Evolutionary conservation across 495 filamentous ascomycete genomes (phyloP).

Genomic region (Cudoniella acicularis): DNA sequence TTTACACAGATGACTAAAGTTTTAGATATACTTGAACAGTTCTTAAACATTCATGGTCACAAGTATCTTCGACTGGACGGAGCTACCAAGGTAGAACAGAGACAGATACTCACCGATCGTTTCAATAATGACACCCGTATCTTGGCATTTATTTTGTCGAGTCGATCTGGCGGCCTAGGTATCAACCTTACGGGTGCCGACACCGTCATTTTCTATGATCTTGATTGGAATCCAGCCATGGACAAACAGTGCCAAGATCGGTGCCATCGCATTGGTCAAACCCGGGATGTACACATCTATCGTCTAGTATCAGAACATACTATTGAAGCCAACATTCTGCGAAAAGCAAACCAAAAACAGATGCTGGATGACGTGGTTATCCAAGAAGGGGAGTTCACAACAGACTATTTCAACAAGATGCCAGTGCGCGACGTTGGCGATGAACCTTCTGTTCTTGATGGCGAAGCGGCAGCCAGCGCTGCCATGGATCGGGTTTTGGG

Average conservation of each 20-base stretch:
- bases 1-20: slow-evolving; percentile 99
- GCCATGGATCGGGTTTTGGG: slow-evolving; percentile 88
- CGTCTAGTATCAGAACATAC: slow-evolving; percentile 96
- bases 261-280: slow-evolving; percentile 96
- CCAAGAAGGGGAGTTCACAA: slow-evolving; percentile 97
- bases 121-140: slow-evolving; percentile 96
- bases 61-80: slow-evolving; percentile 96
- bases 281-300: slow-evolving; percentile 97
- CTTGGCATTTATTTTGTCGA: slow-evolving; percentile 90
- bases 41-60: slow-evolving; percentile 96
- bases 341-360: slow-evolving; percentile 93
- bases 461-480: slow-evolving; percentile 61
- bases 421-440: slow-evolving; percentile 57
- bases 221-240: slow-evolving; percentile 99
- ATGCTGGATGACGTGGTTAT: slow-evolving; percentile 98
- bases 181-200: slow-evolving; percentile 97
- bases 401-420: slow-evolving; percentile 90
- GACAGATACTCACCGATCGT: slow-evolving; percentile 90
- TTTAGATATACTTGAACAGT: slow-evolving; percentile 94
- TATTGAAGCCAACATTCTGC: slow-evolving; percentile 97
- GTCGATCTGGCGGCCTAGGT: slow-evolving; percentile 88
- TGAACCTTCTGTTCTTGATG: slow-evolving; percentile 54
- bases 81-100: slow-evolving; percentile 88
- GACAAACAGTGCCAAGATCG: slow-evolving; percentile 99
- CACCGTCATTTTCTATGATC: slow-evolving; percentile 98